Base-by-base conservation (phyloP, 148 eudicot genomes). In the Dysphania ambrosioides region DNA sequence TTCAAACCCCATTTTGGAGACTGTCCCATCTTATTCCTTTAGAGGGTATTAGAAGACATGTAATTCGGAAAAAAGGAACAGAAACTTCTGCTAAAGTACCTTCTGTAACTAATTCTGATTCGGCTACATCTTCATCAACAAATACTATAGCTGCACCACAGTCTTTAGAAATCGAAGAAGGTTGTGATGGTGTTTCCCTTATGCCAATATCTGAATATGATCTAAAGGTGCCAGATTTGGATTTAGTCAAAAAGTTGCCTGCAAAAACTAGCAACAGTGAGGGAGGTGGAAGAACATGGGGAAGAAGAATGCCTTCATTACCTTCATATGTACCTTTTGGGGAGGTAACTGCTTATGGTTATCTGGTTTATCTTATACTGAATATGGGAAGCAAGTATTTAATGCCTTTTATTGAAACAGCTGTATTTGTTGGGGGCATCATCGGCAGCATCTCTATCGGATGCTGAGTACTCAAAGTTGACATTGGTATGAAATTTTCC, bases 241-340 rank as follows among this genome's bases (percentile, higher is more conserved):
- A 73, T 74, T 72, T 64, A 31, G 79, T 56, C 74, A 84, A 67
- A 40, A 89, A 85, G 76, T 74, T 77, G 72, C 68, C 75, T 83
- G 91, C 83, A 35, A 88, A 77, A 76, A 79, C 71, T 56, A 72
- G 81, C 70, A 81, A 29, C 49, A 77, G 49, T 73, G 74, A 40
- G 63, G 88, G 83, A 51, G 85, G 81, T 60, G 82, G 80, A 79
- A 83, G 69, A 65, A 78, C 89, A 59, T 95, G 99, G 99, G 91
- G 82, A 38, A 77, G 82, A 38, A 77, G 88, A 65, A 88, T 92
- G 80, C 97, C 99, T 73, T 85, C 83, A 74, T 87, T 95, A 75
- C 99, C 99, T 67, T 92, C 92, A 34, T 95, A 95, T 81, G 97
- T 95, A 29, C 99, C 99, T 26, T 95, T 95, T 83, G 99, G 99